A percentile compares a stretch with the other conserved stretches of the same genome.
These are phyloP conservation scores for Aspergillus ellipticus DNA, from an alignment of 495 filamentous ascomycete species.

Conservation along the genomic window DNA sequence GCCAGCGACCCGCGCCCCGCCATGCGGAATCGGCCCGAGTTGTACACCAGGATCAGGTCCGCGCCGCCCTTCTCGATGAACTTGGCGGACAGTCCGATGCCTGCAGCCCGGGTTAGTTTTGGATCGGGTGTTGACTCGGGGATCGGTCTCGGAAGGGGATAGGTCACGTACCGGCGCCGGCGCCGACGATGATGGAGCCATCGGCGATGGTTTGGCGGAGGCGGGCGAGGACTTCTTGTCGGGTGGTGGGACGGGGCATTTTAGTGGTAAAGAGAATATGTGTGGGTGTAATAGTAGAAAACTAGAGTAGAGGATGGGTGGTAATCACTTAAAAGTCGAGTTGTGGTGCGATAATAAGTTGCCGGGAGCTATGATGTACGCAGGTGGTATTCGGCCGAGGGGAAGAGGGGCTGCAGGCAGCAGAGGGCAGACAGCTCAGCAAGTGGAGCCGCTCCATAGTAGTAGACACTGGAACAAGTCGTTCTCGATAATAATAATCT, in stretches of 20 bases:
- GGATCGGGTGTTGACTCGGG: neutral
- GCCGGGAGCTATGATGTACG: neutral
- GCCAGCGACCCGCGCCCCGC: constrained; percentile 66
- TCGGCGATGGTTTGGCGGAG: constrained; percentile 50
- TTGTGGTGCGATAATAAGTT: neutral
- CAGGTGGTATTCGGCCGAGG: neutral
- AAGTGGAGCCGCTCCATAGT: neutral
- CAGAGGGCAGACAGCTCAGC: neutral
- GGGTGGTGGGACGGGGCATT: constrained; percentile 43
- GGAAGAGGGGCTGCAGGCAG: no score
- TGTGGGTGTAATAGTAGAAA: neutral
- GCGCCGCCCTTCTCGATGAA: constrained; percentile 62
- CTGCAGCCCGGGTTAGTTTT: constrained; percentile 21
- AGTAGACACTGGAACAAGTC: no score
- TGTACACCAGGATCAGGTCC: constrained; percentile 70
- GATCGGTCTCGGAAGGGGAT: neutral
- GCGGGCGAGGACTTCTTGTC: constrained; percentile 51
- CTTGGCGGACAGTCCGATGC: constrained; percentile 68
- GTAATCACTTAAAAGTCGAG: no score
- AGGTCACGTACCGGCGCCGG: constrained; percentile 53
- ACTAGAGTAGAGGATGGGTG: no score
- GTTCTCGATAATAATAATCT: no score
- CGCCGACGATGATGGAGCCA: constrained; percentile 59
- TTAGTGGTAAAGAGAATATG: constrained; percentile 2
- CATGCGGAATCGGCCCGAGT: constrained; percentile 71